Evolutionary conservation across 164 flowering plant genomes (phyloP).

Genomic region (Magnolia changhungtana): DNA sequence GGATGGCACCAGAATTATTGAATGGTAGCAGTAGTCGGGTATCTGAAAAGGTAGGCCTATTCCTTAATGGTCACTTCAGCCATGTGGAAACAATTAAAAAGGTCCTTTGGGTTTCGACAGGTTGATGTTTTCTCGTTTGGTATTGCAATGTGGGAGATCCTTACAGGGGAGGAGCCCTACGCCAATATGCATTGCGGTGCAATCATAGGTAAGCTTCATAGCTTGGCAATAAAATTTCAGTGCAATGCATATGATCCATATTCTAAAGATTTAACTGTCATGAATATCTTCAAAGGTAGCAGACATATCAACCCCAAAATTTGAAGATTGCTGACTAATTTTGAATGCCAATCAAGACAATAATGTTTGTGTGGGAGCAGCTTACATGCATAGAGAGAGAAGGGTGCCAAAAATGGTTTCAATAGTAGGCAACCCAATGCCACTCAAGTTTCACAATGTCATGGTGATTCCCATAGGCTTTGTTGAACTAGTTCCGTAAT

Average conservation of each 20-base stretch:
- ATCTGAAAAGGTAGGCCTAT: constrained; percentile 66
- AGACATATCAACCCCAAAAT: too few relatives aligned
- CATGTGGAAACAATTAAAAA: neutral
- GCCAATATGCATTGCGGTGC: constrained; percentile 90
- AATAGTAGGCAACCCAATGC: too few relatives aligned
- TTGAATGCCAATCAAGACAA: too few relatives aligned
- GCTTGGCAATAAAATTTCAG: neutral
- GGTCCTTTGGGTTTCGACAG: constrained; percentile 27
- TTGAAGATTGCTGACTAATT: too few relatives aligned
- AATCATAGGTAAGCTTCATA: constrained; percentile 60
- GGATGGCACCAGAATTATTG: constrained; percentile 94
- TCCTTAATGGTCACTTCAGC: neutral
- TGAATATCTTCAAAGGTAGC: too few relatives aligned
- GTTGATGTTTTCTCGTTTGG: constrained; percentile 96
- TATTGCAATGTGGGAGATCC: constrained; percentile 81
- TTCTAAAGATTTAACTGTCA: too few relatives aligned
- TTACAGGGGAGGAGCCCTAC: constrained; percentile 91
- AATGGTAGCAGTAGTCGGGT: constrained; percentile 77
- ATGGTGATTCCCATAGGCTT: too few relatives aligned
- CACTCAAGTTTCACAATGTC: too few relatives aligned
- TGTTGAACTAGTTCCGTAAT: too few relatives aligned
- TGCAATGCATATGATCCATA: neutral
- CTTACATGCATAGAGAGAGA: too few relatives aligned
- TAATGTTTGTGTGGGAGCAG: too few relatives aligned
- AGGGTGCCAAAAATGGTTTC: too few relatives aligned